A percentile compares a stretch with the other conserved stretches of the same genome.
phyloP scores from a whole-genome alignment of 768 basidiomycete genomes.

The Boletus subparvulus region DNA sequence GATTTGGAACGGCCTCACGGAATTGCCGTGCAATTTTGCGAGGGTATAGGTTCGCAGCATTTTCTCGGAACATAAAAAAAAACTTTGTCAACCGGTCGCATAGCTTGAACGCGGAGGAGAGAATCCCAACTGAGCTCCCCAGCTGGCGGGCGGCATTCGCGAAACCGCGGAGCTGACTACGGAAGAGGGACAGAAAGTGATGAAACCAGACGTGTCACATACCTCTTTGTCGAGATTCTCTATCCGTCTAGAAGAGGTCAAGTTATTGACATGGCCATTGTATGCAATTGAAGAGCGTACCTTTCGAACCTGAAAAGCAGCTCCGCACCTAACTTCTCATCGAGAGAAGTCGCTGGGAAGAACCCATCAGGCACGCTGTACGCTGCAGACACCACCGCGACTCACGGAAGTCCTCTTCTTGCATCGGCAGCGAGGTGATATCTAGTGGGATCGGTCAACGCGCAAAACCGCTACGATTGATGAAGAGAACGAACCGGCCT shows the following conservation, averaged over 20 bases:
- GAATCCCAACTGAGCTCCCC: conserved; percentile 55
- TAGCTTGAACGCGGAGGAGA: conserved; percentile 53
- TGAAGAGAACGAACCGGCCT: conserved; percentile 30
- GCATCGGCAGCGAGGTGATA: conserved; percentile 31
- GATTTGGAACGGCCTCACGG: conserved; percentile 38
- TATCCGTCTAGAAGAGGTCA: conserved; percentile 37
- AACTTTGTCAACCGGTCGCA: conserved; percentile 52
- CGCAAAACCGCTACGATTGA: neutral
- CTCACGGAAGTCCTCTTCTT: conserved; percentile 47
- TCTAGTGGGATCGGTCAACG: conserved; percentile 18
- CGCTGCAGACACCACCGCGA: neutral
- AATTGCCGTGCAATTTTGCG: conserved; percentile 43
- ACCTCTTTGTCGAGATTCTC: conserved; percentile 50
- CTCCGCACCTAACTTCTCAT: conserved; percentile 53
- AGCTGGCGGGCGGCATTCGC: conserved; percentile 55
- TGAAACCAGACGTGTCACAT: conserved; percentile 11
- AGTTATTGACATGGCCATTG: conserved; percentile 3
- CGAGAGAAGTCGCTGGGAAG: conserved; percentile 40
- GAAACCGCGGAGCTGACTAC: conserved; percentile 47
- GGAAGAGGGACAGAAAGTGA: conserved; percentile 12
- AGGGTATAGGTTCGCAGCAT: conserved; percentile 57
- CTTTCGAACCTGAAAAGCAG: conserved; percentile 48
- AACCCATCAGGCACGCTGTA: conserved; percentile 7
- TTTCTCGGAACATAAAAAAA: conserved; percentile 51
- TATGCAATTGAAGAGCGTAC: conserved; percentile 26